Evolutionary conservation across 1,284 basidiomycete genomes (phyloP).

Genomic region (Rugiboletus extremiorientalis): DNA sequence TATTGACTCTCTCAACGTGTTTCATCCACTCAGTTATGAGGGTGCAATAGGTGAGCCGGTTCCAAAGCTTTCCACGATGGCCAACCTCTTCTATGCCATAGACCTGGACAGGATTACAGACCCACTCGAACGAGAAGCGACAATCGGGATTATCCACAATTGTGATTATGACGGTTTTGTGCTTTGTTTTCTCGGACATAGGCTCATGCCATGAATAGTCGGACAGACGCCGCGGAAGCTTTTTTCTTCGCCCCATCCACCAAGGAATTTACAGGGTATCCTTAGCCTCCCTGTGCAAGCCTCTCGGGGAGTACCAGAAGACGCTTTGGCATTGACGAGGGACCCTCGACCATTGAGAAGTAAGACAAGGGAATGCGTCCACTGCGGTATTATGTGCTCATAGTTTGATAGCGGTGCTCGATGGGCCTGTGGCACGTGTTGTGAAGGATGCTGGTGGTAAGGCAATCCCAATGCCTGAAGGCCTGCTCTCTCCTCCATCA

Average conservation of each 20-base stretch:
- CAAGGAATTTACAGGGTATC: conserved; percentile 68
- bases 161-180: conserved; percentile 48
- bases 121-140: conserved; percentile 86
- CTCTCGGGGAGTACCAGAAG: conserved; percentile 80
- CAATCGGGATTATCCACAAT: conserved; percentile 94
- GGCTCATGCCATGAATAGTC: conserved; percentile 46
- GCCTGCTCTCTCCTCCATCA: conserved; percentile 58
- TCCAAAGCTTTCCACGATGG: neutral
- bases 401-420: conserved; percentile 17
- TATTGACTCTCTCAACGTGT: conserved; percentile 78
- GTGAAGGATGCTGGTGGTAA: conserved; percentile 36
- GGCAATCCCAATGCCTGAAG: conserved; percentile 64
- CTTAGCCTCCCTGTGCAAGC: conserved; percentile 68
- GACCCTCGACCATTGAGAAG: conserved; percentile 60
- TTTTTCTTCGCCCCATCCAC: conserved; percentile 83
- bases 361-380: conserved; percentile 27
- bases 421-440: conserved; percentile 24
- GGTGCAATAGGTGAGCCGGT: conserved; percentile 71
- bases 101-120: conserved; percentile 86
- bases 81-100: conserved; percentile 29
- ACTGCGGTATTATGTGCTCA: conserved; percentile 2
- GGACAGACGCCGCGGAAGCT: conserved; percentile 90
- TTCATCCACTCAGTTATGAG: conserved; percentile 94
- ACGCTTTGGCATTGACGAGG: conserved; percentile 62
- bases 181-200: neutral